Evolutionary conservation across 257 asterid genomes (phyloP).

Genomic region (Schizonepeta tenuifolia): DNA sequence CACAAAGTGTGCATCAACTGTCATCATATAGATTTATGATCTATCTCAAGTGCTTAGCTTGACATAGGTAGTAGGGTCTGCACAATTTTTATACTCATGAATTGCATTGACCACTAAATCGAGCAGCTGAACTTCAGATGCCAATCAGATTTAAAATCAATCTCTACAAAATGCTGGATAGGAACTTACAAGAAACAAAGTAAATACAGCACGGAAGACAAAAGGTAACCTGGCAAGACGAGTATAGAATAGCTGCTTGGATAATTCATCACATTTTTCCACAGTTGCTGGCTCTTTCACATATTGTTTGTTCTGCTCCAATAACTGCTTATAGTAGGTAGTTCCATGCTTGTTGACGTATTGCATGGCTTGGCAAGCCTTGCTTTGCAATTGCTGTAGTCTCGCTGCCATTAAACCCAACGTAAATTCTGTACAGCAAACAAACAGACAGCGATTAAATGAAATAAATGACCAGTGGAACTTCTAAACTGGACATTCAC

Average conservation of each 20-base stretch:
- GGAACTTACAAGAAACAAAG: background rate
- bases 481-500: slow-evolving; percentile 3
- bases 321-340: slow-evolving; percentile 59
- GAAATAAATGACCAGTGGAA: background rate
- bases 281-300: slow-evolving; percentile 66
- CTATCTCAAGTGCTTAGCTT: background rate
- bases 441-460: background rate
- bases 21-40: background rate
- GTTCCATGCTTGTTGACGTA: slow-evolving; percentile 57
- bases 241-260: slow-evolving; percentile 67
- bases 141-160: background rate
- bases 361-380: slow-evolving; percentile 60
- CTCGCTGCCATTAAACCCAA: slow-evolving; percentile 54
- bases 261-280: slow-evolving; percentile 59
- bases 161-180: background rate
- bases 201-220: background rate
- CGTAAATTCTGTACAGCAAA: slow-evolving; percentile 34
- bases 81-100: background rate
- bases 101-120: background rate
- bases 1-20: background rate
- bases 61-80: background rate
- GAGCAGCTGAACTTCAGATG: background rate
- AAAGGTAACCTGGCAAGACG: slow-evolving; percentile 67
- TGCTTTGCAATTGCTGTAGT: slow-evolving; percentile 60
- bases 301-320: slow-evolving; percentile 71